Evolutionary conservation across 768 basidiomycete species (phyloP).

Genomic region (Infundibulicybe gibba): DNA sequence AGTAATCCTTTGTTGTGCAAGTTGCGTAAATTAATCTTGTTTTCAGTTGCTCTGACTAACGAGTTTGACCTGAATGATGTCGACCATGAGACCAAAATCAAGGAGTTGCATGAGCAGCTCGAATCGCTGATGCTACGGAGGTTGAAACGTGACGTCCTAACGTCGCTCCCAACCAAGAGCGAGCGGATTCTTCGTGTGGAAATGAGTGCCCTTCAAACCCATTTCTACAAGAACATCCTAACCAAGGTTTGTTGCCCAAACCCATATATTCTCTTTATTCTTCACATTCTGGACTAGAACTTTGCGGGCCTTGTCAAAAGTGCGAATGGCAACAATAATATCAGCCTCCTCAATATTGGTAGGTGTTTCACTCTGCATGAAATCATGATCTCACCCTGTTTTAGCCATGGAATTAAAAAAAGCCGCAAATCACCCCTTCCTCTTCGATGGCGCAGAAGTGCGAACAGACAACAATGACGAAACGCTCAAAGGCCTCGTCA

Average conservation of each 20-base stretch:
- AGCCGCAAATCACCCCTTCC: conserved; percentile 95
- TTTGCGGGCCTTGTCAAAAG: conserved; percentile 91
- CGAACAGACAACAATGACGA: conserved; percentile 65
- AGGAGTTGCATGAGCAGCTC: conserved; percentile 90
- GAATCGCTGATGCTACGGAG: conserved; percentile 93
- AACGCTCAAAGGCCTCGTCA: conserved; percentile 90
- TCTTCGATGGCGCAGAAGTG: conserved; percentile 94
- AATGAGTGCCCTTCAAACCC: conserved; percentile 94
- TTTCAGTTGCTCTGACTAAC: conserved; percentile 81
- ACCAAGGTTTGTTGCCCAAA: conserved; percentile 59
- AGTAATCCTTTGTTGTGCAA: conserved; percentile 19
- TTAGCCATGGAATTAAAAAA: conserved; percentile 98
- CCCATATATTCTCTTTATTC: conserved; percentile 1
- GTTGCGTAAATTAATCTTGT: conserved; percentile 4
- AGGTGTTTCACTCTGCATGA: conserved; percentile 15
- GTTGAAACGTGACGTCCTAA: conserved; percentile 94
- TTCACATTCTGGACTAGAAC: conserved; percentile 50
- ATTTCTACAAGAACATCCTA: conserved; percentile 98
- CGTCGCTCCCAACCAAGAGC: conserved; percentile 94
- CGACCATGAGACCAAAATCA: conserved; percentile 93
- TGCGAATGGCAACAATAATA: conserved; percentile 84
- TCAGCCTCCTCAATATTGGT: conserved; percentile 95
- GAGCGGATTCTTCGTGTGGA: conserved; percentile 97
- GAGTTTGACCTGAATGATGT: conserved; percentile 94
- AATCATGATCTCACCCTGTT: conserved; percentile 4